Base-by-base conservation (phyloP, 306 rosid genomes). In the Acacia acuminata region DNA sequence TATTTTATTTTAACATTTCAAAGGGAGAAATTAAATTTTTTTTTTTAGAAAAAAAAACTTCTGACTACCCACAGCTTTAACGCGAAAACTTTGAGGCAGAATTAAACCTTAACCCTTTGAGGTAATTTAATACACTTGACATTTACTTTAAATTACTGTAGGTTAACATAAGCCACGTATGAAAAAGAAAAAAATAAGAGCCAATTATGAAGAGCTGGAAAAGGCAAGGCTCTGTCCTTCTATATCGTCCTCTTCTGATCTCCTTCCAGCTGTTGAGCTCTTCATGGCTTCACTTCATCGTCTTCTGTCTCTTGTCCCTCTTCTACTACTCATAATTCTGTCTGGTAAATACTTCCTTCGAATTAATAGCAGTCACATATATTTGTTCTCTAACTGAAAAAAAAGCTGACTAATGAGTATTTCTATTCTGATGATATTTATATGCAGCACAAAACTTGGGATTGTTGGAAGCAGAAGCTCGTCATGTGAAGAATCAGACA, bases 391-490 rank as follows among this genome's bases (percentile, higher is more conserved):
- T 70, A 20, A 38, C 51, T 40, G 30, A n/a, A n/a, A n/a, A n/a
- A 9, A 20, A 13, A 17, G 32, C 30, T 77, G 13, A 27, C 45
- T 51, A 17, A 51, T 51, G 42, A 38, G 42, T 47, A 45, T 64
- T 45, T 22, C 13, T 25, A 55, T 36, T 45, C 17, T 73, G 74
- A 13, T 48, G 50, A 69, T 50, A 51, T 51, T 2, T 51, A 51
- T 51, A 51, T n/a, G 32, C 27, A 83, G 86, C 61, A 14, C 50
- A 51, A 51, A 16, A 77, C 47, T 71, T 20, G 47, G 71, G 69
- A 30, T 0, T 65, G 66, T 0, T 76, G 66, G 80, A 72, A 66
- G 81, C 8, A 22, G 85, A 83, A 53, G 85, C 55, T 45, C 32
- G 74, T 1, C n/a, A 11, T 10, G 16, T 27, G 27, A 81, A 69